phyloP scores from a whole-genome alignment of 345 rosid genomes.

The Brassica carinata region DNA sequence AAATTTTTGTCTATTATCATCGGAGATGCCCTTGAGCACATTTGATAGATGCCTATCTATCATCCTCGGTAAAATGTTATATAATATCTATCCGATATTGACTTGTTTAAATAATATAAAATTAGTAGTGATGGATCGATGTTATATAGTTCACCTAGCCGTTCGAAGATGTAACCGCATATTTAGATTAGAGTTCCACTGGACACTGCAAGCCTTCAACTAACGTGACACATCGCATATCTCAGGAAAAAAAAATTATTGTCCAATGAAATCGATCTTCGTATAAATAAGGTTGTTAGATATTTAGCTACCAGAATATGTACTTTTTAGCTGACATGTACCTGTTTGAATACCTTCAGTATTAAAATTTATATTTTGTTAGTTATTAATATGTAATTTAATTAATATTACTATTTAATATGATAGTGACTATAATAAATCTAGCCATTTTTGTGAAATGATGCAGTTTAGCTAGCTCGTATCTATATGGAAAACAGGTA shows the following conservation, averaged over 20 bases:
- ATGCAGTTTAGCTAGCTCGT: background rate
- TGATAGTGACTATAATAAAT: background rate
- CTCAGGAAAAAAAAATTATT: background rate
- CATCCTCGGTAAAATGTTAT: background rate
- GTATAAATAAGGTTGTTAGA: background rate
- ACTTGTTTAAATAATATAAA: background rate
- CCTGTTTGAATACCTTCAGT: background rate
- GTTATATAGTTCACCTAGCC: conserved; percentile 1
- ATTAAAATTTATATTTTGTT: background rate
- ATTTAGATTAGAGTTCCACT: background rate
- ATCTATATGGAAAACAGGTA: background rate
- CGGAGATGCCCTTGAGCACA: too few species aligned
- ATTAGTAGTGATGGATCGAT: background rate
- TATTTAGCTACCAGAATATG: background rate
- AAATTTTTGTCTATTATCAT: too few species aligned
- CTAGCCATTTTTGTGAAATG: background rate
- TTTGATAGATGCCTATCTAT: background rate
- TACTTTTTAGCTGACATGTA: background rate
- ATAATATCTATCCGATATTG: background rate
- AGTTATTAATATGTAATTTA: background rate
- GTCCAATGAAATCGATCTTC: conserved; percentile 1
- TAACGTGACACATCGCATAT: background rate
- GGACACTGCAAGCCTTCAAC: conserved; percentile 4
- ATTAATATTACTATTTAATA: background rate
- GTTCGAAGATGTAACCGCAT: background rate